Base-by-base conservation (phyloP, 2,329 filamentous ascomycete genomes). In the Rhinocladiella mackenziei region DNA sequence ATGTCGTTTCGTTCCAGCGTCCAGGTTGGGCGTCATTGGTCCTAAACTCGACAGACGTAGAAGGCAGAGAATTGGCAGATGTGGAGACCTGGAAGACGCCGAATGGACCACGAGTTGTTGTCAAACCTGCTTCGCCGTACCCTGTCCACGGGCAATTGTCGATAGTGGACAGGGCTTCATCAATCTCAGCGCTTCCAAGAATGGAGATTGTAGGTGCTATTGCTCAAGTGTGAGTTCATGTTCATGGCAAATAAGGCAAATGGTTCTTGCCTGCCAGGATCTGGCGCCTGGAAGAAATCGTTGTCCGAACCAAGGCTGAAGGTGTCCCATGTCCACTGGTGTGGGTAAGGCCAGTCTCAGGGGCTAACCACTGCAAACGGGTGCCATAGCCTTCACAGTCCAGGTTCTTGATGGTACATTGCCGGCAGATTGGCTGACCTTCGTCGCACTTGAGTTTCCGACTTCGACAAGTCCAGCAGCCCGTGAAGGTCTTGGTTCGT, bases 391-490 rank as follows among this genome's bases (percentile, higher is more conserved):
- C 43, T 8, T 20, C 43, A 22, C 43, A 46, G 13, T 26, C 13
- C 18, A 38, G 29, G 26, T 26, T 18, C 20, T 34, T 36, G 22
- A 28, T 46, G 13, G 23, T 9, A 31, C 43, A 46, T 29, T 46
- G 43, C 23, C 19, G 43, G 30, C 43, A 46, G 10, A 15, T 33
- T 13, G 43, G 45, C 34, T 10, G 19, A 19, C 57, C 56, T 37
- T 62, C 59, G 30, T 59, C 60, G 37, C 58, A 62, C 54, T 61
- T 62, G 17, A 60, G 51, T 48, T 61, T 61, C 36, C 58, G 55
- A 13, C 56, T 58, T 19, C 57, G 46, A 51, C 61, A 63, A 19
- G 60, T 61, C 37, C 56, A 53, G 40, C 58, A 62, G 5, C 58
- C 59, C 7, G 38, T 41, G 20, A 41, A 41, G 6, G 38, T 41